Base-by-base conservation (phyloP, 495 filamentous ascomycete genomes). In the Jackrogersella minutella region DNA sequence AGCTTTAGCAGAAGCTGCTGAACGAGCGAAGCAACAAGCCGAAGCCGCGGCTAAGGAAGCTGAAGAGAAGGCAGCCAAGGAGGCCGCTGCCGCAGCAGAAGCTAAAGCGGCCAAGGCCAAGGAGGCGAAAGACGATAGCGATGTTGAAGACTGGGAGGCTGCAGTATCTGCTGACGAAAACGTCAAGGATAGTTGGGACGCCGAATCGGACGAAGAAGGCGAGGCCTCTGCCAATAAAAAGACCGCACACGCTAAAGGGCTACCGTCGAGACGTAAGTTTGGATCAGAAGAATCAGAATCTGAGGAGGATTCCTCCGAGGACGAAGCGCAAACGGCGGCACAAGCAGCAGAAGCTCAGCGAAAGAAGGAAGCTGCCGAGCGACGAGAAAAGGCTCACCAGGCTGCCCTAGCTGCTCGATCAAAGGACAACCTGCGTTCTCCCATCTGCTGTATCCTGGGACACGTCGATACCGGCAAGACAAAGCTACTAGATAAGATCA, bases 391-490 rank as follows among this genome's bases (percentile, higher is more conserved):
- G 79, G 87, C 91, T 56, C 92, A 97, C 74, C 91, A 97, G 75
- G 94, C 93, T 54, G 95, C 95, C 21, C 73, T 97, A 74, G 93
- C 93, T 34, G 95, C 94, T 58, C 86, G 93, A 53, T 97, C 93
- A 0, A 92, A 91, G 79, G 92, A 98, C 72, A 87, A 99, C 76
- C 89, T 99, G 24, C 91, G 96, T 31, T 97, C 94, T 50, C 95
- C 95, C 33, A 99, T 99, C 77, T 99, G 96, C 82, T 97, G 94
- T 89, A 98, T 99, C 85, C 86, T 99, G 47, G 96, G 96, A 62
- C 96, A 99, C 85, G 96, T 99, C 84, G 96, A 99, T 87, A 99
- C 96, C 36, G 96, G 96, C 72, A 99, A 99, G 84, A 99, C 96
- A 16, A 99, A 99, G 81, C 81, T 99, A 58, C 84, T 99, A 53